Base-by-base conservation (phyloP, 352 stramenopile species). In the Aphanomyces euteiches region DNA sequence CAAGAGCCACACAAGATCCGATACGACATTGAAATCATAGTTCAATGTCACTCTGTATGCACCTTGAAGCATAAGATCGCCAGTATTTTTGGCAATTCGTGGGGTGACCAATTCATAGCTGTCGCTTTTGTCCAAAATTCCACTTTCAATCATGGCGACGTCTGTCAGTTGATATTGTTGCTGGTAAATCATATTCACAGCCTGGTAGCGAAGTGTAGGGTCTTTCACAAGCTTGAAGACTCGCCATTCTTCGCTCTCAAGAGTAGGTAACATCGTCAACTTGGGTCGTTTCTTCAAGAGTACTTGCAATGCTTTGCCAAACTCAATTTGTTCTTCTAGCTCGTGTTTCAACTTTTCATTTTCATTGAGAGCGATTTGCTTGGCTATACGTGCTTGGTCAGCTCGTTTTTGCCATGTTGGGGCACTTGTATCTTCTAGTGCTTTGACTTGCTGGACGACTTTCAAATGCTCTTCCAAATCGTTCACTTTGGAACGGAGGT, bases 251-350 rank as follows among this genome's bases (percentile, higher is more conserved):
- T 69, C 63, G 50, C 13, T 56, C 13, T 69, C 63, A 21, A 69
- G 63, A 15, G 40, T 54, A 3, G 63, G 63, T 12, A 69, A 39
- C 7, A 56, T 47, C 17, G 63, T 56, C 2, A 69, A 41, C 37
- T 69, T 69, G 3, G 63, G 63, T 21, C 63, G 47, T 34, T 69
- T 69, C 50, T 69, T 69, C 28, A 69, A 36, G 13, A 69, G 50
- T 28, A 47, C 17, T 38, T 69, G 38, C 15, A 69, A 47, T 21
- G 63, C 37, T 36, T 69, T 69, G 50, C 63, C 63, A 38, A 69
- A 69, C 45, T 69, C 63, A 39, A 69, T 69, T 36, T 69, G 63
- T 21, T 58, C 50, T 19, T 54, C 47, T 4, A 69, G 37, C 36
- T 69, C 50, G 47, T 47, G 63, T 36, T 59, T 58, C 34, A 69